phyloP scores from a whole-genome alignment of 2,329 filamentous ascomycete species.

The Cercospora citrullina region DNA sequence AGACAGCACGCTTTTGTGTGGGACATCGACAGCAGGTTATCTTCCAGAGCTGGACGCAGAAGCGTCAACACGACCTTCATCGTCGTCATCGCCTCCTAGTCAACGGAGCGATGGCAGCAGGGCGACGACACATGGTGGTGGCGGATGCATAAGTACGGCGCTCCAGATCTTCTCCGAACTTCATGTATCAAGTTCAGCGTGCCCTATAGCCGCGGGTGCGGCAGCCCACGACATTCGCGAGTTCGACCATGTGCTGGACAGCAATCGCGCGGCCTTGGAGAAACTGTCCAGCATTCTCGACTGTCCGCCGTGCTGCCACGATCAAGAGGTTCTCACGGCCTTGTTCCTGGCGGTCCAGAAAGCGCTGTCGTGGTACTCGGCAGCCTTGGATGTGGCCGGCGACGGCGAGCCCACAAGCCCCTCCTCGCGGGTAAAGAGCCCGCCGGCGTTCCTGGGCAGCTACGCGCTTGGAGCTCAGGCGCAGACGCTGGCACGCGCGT shows the following conservation, averaged over 20 bases:
- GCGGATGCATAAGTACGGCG: conserved; percentile 9
- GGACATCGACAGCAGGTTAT: background rate
- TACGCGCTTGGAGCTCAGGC: conserved; percentile 11
- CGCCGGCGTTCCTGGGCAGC: conserved; percentile 10
- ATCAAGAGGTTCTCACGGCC: conserved; percentile 11
- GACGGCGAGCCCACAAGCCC: background rate
- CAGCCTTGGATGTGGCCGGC: background rate
- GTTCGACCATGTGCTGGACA: conserved; percentile 7
- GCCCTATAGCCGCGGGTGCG: background rate
- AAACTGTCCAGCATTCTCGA: conserved; percentile 8
- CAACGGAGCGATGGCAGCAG: background rate
- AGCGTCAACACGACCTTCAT: background rate
- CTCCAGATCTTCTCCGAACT: conserved; percentile 8
- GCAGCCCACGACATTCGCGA: background rate
- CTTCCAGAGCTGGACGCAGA: background rate
- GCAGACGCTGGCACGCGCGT: conserved; percentile 9
- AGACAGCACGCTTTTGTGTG: background rate
- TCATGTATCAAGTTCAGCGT: conserved; percentile 2
- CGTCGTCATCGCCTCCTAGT: background rate
- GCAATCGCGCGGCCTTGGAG: conserved; percentile 8
- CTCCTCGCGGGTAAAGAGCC: background rate
- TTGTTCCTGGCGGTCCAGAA: conserved; percentile 5
- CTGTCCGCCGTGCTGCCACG: conserved; percentile 8
- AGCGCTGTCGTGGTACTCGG: conserved; percentile 12
- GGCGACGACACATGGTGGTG: background rate